These are phyloP conservation scores for Ceratocystis lukuohia DNA, from an alignment of 2,329 filamentous ascomycete species.

Conservation along the genomic window DNA sequence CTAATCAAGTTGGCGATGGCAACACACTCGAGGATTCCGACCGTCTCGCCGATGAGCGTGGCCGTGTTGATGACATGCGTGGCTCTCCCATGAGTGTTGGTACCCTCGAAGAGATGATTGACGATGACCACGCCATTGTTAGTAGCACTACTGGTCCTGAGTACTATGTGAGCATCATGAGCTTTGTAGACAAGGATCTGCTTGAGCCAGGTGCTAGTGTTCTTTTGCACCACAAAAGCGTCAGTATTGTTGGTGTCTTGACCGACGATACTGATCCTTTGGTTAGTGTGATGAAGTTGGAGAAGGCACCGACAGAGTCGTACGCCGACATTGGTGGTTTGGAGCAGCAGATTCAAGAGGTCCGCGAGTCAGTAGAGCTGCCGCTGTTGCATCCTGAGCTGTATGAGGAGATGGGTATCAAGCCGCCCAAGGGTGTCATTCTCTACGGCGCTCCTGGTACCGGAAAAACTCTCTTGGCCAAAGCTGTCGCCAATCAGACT, in stretches of 20 bases:
- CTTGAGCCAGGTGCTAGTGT: conserved; percentile 93
- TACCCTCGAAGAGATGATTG: conserved; percentile 95
- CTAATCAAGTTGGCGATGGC: conserved; percentile 66
- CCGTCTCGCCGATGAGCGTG: conserved; percentile 84
- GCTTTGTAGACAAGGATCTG: conserved; percentile 97
- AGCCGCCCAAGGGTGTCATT: conserved; percentile 97
- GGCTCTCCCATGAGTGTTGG: conserved; percentile 98
- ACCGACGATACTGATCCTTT: conserved; percentile 92
- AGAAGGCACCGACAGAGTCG: conserved; percentile 95
- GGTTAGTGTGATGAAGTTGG: conserved; percentile 97
- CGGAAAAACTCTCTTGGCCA: conserved; percentile 88
- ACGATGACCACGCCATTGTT: conserved; percentile 97
- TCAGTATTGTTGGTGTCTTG: conserved; percentile 92
- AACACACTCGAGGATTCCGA: conserved; percentile 62
- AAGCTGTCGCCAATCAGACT: conserved; percentile 97
- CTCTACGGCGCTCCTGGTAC: conserved; percentile 95
- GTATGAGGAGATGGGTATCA: conserved; percentile 99
- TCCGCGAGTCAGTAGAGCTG: conserved; percentile 90
- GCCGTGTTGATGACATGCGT: conserved; percentile 94
- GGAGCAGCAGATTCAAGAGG: conserved; percentile 92
- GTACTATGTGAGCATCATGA: conserved; percentile 99
- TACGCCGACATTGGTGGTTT: conserved; percentile 97
- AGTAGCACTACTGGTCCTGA: conserved; percentile 94
- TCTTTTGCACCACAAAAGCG: conserved; percentile 90
- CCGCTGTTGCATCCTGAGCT: conserved; percentile 90